Evolutionary conservation across 331 rosid genomes (phyloP).

Genomic region (Prunus yedoensis): DNA sequence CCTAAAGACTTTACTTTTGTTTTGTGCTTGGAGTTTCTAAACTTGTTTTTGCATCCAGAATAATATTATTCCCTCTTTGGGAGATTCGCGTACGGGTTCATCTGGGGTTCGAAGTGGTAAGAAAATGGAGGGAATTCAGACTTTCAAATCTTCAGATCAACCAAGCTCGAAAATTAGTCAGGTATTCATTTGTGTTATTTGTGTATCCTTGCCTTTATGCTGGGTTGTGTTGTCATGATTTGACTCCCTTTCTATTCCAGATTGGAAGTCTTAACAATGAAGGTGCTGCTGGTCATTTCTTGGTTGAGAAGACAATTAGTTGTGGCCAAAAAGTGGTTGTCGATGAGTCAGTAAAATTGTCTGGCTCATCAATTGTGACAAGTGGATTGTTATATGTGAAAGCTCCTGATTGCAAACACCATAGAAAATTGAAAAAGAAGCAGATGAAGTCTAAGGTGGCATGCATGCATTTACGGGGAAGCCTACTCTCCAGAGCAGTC

Average conservation of each 20-base stretch:
- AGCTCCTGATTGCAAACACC: constrained; percentile 36
- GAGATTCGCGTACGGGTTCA: constrained; percentile 13
- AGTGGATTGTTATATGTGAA: constrained; percentile 20
- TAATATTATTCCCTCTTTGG: constrained; percentile 20
- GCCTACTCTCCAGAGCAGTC: constrained; percentile 38
- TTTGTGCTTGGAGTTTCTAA: neutral
- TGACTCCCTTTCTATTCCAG: constrained; percentile 31
- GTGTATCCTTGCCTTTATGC: neutral
- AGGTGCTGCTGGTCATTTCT: constrained; percentile 27
- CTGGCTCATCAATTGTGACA: constrained; percentile 23
- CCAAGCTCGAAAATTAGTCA: constrained; percentile 17
- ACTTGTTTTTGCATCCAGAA: constrained; percentile 23
- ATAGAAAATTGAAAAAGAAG: constrained; percentile 49
- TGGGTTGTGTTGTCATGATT: constrained; percentile 8
- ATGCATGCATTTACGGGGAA: constrained; percentile 42
- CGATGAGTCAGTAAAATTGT: constrained; percentile 24
- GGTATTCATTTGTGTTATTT: constrained; percentile 25
- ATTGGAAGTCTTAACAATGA: constrained; percentile 27
- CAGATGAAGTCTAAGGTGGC: constrained; percentile 41
- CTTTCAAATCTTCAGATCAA: constrained; percentile 24
- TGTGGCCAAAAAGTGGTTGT: constrained; percentile 24
- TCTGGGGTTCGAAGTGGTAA: constrained; percentile 17
- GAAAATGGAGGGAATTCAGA: constrained; percentile 12
- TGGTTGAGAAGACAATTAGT: constrained; percentile 29
- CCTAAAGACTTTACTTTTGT: constrained; percentile 22